A percentile compares a stretch with the other conserved stretches of the same genome.
phyloP scores from a whole-genome alignment of 768 basidiomycete species.

The Trametes punicea region DNA sequence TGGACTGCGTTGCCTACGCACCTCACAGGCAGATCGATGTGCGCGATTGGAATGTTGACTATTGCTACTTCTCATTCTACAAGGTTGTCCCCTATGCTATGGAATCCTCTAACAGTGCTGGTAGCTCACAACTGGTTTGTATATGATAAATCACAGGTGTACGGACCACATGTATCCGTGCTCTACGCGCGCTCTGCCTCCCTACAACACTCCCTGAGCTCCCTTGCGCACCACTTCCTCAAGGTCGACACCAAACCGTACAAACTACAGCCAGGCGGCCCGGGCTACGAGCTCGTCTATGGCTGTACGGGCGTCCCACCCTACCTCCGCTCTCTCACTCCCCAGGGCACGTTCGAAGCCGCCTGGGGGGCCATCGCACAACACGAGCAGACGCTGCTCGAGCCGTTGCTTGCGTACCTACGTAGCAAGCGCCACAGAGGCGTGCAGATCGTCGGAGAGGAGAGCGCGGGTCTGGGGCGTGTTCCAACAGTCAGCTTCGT shows the following conservation, averaged over 20 bases:
- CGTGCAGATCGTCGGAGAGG: slow-evolving; percentile 66
- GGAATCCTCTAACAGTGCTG: neutral
- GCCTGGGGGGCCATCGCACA: slow-evolving; percentile 55
- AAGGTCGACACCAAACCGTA: slow-evolving; percentile 41
- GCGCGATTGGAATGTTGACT: slow-evolving; percentile 75
- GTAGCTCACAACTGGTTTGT: neutral
- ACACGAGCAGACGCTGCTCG: slow-evolving; percentile 60
- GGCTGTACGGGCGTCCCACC: slow-evolving; percentile 54
- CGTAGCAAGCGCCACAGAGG: slow-evolving; percentile 50
- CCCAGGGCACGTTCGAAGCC: slow-evolving; percentile 39
- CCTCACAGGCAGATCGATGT: slow-evolving; percentile 73
- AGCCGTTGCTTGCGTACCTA: slow-evolving; percentile 53
- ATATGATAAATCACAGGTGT: slow-evolving; percentile 58
- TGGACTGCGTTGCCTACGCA: slow-evolving; percentile 80
- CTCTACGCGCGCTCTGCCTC: slow-evolving; percentile 54
- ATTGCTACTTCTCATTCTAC: slow-evolving; percentile 68
- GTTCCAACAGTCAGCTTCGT: slow-evolving; percentile 75
- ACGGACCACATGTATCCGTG: slow-evolving; percentile 68
- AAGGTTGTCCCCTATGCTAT: slow-evolving; percentile 47
- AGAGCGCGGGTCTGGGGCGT: slow-evolving; percentile 38
- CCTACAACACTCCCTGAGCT: slow-evolving; percentile 49
- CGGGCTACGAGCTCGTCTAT: slow-evolving; percentile 71
- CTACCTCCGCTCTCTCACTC: slow-evolving; percentile 62
- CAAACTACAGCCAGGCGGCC: slow-evolving; percentile 73
- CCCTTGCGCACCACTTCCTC: slow-evolving; percentile 73